Conservation (phyloP, 2,329 filamentous ascomycete genomes). For the Parastagonospora avenae region DNA sequence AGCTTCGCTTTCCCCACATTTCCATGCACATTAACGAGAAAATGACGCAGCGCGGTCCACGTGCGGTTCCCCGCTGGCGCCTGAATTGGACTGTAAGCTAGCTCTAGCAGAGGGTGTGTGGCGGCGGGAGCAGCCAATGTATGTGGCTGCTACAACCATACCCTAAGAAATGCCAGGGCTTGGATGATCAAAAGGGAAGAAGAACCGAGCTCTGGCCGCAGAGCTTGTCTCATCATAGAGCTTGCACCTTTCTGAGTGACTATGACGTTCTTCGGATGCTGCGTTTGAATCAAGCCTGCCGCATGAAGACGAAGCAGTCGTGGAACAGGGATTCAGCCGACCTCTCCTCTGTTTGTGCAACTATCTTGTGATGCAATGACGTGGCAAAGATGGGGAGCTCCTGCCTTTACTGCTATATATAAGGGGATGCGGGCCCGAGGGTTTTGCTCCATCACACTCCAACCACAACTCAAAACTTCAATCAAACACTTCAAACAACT, state of each 20-base stretch:
- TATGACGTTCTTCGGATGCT: slow-evolving; percentile 21
- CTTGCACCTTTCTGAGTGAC: background rate
- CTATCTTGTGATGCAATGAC: slow-evolving; percentile 28
- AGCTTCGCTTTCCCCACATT: slow-evolving; percentile 31
- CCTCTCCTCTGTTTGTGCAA: slow-evolving; percentile 18
- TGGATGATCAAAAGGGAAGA: slow-evolving; percentile 3
- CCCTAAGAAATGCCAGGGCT: slow-evolving; percentile 10
- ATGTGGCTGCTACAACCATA: slow-evolving; percentile 14
- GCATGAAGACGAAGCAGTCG: slow-evolving; percentile 12
- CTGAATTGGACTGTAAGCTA: slow-evolving; percentile 9
- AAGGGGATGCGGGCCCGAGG: slow-evolving; percentile 9
- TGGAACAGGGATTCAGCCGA: slow-evolving; percentile 24
- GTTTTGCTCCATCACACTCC: slow-evolving; percentile 8
- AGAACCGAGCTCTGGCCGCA: slow-evolving; percentile 8
- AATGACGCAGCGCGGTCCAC: slow-evolving; percentile 35
- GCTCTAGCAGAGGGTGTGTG: slow-evolving; percentile 14
- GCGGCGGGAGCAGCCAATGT: slow-evolving; percentile 20
- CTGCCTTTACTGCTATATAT: slow-evolving; percentile 18
- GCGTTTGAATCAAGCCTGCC: slow-evolving; percentile 15
- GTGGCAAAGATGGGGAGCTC: slow-evolving; percentile 16
- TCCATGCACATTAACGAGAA: slow-evolving; percentile 13
- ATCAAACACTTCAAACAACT: slow-evolving; percentile 8
- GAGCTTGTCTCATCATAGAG: slow-evolving; percentile 3
- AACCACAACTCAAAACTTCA: slow-evolving; percentile 12
- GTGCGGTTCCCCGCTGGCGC: slow-evolving; percentile 19